Evolutionary conservation across 768 basidiomycete genomes (phyloP).

Genomic region (Gautieria morchelliformis): DNA sequence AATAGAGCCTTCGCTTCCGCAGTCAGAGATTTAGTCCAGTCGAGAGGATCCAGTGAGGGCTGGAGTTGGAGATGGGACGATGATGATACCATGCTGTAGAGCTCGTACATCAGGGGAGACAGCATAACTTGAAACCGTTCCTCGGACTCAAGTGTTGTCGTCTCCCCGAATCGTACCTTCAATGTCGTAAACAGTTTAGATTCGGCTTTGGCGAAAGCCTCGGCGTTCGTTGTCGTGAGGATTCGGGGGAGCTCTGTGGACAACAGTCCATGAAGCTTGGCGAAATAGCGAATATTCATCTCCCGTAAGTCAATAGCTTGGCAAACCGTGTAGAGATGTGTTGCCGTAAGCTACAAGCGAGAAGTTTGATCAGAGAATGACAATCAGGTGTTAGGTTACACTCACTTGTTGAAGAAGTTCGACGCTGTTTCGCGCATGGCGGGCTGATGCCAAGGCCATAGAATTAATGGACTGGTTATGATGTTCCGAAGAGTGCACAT

Average conservation of each 20-base stretch:
- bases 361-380: neutral
- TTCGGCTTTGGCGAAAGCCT: neutral
- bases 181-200: neutral
- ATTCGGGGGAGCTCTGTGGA: neutral
- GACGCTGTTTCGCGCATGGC: neutral
- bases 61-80: neutral
- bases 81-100: neutral
- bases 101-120: neutral
- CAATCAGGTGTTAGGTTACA: neutral
- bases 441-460: neutral
- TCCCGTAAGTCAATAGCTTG: neutral
- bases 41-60: neutral
- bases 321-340: neutral
- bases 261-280: neutral
- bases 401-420: neutral
- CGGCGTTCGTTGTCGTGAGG: neutral
- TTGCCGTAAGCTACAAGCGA: neutral
- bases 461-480: constrained; percentile 22
- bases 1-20: neutral
- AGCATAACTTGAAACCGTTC: neutral
- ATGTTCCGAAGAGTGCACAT: constrained; percentile 20
- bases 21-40: neutral
- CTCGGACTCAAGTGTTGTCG: neutral
- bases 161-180: neutral
- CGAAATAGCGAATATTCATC: neutral